Base-by-base conservation (phyloP, 345 rosid species). In the Sonneratia caseolaris region DNA sequence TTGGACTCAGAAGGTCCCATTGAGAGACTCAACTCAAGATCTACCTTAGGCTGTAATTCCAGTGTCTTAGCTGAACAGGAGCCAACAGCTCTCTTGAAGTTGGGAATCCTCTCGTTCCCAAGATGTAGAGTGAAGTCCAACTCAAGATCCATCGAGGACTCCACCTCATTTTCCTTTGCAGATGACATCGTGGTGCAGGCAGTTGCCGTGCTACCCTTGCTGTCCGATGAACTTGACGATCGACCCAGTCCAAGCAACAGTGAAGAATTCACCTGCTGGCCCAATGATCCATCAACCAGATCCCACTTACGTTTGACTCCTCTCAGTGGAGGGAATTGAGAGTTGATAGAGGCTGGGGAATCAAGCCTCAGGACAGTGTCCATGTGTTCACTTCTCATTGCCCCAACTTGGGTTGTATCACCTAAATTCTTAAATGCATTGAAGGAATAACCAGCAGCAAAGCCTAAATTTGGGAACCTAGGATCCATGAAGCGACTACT, bases 91-190 rank as follows among this genome's bases (percentile, higher is more conserved):
- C 80, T 91, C 74, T 84, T 76, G 37, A 81, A 81, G 81, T 70
- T 75, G 7, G 69, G 67, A 45, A 56, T 69, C 81, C 86, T 86
- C 68, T 87, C 96, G 49, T 82, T 89, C 73, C 97, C 92, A 57
- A 92, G 89, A 83, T 86, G 93, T 69, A 95, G 96, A 70, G 82
- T 66, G 74, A 92, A 95, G 69, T 92, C 88, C 57, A 94, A 81
- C 45, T 91, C 97, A 74, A 90, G 84, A 82, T 91, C 92, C 92
- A 89, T 82, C 0, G 96, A 87, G 27, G 93, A 90, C 78, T 85
- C 97, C 72, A 85, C 99, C 36, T 91, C 97, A 69, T 83, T 87
- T 85, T 90, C 97, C 83, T 87, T 94, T 59, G 95, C 92, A 38
- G 97, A 90, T 70, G 96, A 91, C 77, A 82, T 74, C 42, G 87